Conservation (phyloP, 768 basidiomycete genomes). For the Tylopilus rubrobrunneus region DNA sequence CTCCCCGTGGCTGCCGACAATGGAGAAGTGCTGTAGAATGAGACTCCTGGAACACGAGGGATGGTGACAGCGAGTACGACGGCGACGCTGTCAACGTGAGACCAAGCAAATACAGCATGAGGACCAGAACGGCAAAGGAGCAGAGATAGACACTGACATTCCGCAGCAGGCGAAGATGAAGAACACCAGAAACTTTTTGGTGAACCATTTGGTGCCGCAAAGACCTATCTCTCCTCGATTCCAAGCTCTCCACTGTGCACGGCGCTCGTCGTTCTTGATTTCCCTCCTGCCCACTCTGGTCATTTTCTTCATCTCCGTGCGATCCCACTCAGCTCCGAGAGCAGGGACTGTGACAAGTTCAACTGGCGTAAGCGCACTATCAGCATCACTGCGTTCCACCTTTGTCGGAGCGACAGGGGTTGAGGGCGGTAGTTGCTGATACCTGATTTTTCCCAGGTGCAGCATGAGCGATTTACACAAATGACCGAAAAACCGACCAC, state of each 20-base stretch:
- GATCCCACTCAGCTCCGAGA: constrained; percentile 86
- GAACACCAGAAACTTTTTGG: constrained; percentile 68
- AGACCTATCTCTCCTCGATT: constrained; percentile 75
- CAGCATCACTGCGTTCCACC: constrained; percentile 34
- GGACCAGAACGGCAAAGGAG: background rate
- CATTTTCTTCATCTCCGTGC: constrained; percentile 72
- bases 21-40: constrained; percentile 56
- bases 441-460: constrained; percentile 29
- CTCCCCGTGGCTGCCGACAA: constrained; percentile 54
- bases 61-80: constrained; percentile 74
- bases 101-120: constrained; percentile 1
- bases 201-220: constrained; percentile 72
- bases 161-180: constrained; percentile 58
- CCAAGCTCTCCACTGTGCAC: constrained; percentile 68
- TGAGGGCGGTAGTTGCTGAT: constrained; percentile 40
- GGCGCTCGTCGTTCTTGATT: constrained; percentile 49
- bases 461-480: constrained; percentile 3
- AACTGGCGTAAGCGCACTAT: constrained; percentile 45
- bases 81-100: constrained; percentile 45
- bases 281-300: constrained; percentile 68
- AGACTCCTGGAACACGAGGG: constrained; percentile 75
- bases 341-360: constrained; percentile 93
- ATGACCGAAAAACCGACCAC: constrained; percentile 18
- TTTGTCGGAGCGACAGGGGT: constrained; percentile 25
- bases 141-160: constrained; percentile 37